Base-by-base conservation (phyloP, 768 basidiomycete genomes). In the Clitopilus hobsonii region DNA sequence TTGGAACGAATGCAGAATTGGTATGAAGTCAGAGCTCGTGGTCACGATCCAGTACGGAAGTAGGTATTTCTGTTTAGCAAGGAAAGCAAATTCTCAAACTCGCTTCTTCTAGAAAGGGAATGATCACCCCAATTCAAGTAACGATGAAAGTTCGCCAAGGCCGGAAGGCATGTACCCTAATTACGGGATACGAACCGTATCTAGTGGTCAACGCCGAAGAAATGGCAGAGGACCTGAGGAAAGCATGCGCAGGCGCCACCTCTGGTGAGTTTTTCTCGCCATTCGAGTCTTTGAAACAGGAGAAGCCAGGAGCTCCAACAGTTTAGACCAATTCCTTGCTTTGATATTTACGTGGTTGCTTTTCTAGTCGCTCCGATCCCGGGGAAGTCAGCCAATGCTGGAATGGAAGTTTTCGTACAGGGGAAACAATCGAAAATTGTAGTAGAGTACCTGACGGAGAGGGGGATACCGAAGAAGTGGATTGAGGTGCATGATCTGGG, bases 401-500 rank as follows among this genome's bases (percentile, higher is more conserved):
- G 80, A 1, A 60, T 80, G 52, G 90, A 94, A 61, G 84, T 97
- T 7, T 73, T 89, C 58, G 86, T 96, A 0, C 94, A 96, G 63
- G 94, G 94, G 1, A 89, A 89, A 58, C 93, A 96, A 62, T 74
- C 77, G 18, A 78, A 80, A 59, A 71, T 74, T 2, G 86, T 93
- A 10, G 72, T 77, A 8, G 87, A 89, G 4, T 79, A 91, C 56
- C 66, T 97, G 36, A 66, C 80, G 2, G 76, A 72, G 22, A 83
- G 80, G 59, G 91, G 94, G 0, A 80, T 95, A 27, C 91, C 92
- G 24, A 89, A 87, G 73, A 78, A 78, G 63, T 95, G 90, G 89
- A 87, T 95, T 51, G 81, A 83, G 63, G 70, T 77, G 1, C 65
- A 64, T 1, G 85, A 82, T 57, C 36, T 73, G 53, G 65, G 65